These are phyloP conservation scores for Eucalyptus globulus DNA, from an alignment of 345 rosid species.

Conservation along the genomic window DNA sequence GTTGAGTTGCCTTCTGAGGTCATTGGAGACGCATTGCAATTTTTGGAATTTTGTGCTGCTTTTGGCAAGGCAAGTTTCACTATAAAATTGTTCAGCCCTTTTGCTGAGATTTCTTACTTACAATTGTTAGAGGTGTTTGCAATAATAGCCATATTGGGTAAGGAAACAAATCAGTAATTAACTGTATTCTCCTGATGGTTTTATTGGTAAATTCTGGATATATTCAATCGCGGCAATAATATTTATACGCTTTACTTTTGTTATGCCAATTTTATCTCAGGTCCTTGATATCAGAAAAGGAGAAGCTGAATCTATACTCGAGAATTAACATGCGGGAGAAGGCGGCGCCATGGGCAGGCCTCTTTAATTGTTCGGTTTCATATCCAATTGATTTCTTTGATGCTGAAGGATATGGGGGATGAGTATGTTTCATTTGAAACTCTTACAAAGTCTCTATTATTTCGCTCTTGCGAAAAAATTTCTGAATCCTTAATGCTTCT, in stretches of 20 bases:
- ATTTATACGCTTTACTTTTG: not conserved
- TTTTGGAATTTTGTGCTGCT: constrained; percentile 71
- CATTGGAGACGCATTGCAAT: constrained; percentile 66
- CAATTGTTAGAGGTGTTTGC: not conserved
- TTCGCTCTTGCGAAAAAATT: not conserved
- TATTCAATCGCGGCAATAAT: not conserved
- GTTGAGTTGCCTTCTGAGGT: constrained; percentile 42
- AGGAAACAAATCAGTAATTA: not conserved
- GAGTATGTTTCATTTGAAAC: constrained; percentile 19
- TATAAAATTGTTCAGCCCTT: not conserved
- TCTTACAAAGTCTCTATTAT: not conserved
- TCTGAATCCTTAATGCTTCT: not conserved
- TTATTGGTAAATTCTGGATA: not conserved
- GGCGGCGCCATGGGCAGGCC: constrained; percentile 32
- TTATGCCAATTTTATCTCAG: constrained; percentile 7
- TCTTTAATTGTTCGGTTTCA: constrained; percentile 46
- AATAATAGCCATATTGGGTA: not conserved
- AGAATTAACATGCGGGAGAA: constrained; percentile 41
- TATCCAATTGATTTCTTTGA: constrained; percentile 34
- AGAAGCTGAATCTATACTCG: constrained; percentile 48
- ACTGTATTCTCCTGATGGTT: not conserved
- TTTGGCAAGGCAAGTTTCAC: constrained; percentile 51
- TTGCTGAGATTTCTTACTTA: not conserved
- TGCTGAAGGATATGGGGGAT: constrained; percentile 39
- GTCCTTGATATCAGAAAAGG: constrained; percentile 63